phyloP scores from a whole-genome alignment of 2,329 filamentous ascomycete genomes.

The Penicillium sp. region DNA sequence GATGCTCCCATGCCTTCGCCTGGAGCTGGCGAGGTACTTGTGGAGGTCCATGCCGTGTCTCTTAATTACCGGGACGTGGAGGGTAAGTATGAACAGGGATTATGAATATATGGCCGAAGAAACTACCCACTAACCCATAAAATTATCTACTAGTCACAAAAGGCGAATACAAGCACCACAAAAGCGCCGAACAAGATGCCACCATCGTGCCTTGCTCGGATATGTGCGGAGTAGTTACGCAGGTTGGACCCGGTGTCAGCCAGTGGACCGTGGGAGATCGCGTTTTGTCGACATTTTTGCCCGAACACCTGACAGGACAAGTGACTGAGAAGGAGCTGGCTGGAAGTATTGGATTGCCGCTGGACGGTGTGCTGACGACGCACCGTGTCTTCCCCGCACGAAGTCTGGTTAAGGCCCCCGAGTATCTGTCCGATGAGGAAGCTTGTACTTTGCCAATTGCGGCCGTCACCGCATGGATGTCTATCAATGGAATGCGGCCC shows the following conservation, averaged over 20 bases:
- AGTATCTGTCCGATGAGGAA: constrained; percentile 42
- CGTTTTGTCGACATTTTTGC: constrained; percentile 67
- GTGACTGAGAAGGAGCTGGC: constrained; percentile 60
- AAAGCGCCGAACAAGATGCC: constrained; percentile 48
- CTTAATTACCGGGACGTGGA: constrained; percentile 59
- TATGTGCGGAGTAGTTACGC: constrained; percentile 67
- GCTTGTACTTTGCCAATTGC: constrained; percentile 51
- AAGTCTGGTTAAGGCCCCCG: constrained; percentile 46
- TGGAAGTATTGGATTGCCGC: constrained; percentile 64
- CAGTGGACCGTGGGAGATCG: constrained; percentile 63
- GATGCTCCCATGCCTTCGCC: constrained; percentile 54
- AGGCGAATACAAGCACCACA: constrained; percentile 70
- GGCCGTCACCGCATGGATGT: constrained; percentile 56
- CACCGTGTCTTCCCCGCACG: constrained; percentile 49
- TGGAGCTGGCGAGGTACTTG: constrained; percentile 57
- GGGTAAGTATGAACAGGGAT: constrained; percentile 20
- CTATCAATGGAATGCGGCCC: constrained; percentile 48
- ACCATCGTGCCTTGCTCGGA: constrained; percentile 69
- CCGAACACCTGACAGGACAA: constrained; percentile 62
- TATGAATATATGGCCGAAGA: neutral
- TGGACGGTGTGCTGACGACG: constrained; percentile 51
- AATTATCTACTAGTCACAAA: constrained; percentile 62
- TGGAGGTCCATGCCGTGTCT: constrained; percentile 57
- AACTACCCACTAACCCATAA: neutral
- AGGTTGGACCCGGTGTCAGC: constrained; percentile 52